Conservation (phyloP, 225 moss, liverwort and hornwort species). For the Sphagnum contortum region DNA sequence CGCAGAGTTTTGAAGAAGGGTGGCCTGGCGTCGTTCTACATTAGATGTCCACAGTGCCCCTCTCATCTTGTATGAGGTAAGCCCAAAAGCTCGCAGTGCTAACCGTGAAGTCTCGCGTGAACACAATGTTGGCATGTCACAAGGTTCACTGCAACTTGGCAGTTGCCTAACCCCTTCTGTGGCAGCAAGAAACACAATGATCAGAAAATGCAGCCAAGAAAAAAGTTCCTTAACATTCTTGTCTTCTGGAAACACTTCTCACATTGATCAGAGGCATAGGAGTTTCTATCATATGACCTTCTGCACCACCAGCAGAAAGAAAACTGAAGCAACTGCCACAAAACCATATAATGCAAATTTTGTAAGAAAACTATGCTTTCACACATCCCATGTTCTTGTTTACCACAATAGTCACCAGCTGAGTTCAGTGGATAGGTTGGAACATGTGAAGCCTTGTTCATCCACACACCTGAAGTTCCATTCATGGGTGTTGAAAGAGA, state of each 20-base stretch:
- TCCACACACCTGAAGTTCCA: slow-evolving; percentile 18
- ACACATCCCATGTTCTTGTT: background rate
- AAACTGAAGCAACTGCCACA: background rate
- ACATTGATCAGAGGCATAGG: too few relatives aligned
- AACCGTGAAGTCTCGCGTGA: slow-evolving; percentile 9
- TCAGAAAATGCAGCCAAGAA: too few relatives aligned
- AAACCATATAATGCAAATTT: background rate
- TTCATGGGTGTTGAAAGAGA: slow-evolving; percentile 28
- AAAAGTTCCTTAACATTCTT: slow-evolving; percentile 4
- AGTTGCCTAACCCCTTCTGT: background rate
- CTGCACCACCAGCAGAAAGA: too few relatives aligned
- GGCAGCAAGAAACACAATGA: too few relatives aligned
- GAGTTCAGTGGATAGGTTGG: too few relatives aligned
- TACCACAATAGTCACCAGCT: background rate
- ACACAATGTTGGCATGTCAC: slow-evolving; percentile 5
- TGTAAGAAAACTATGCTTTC: background rate
- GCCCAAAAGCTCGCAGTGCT: slow-evolving; percentile 31
- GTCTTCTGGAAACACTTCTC: too few relatives aligned
- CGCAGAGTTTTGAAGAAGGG: slow-evolving; percentile 16
- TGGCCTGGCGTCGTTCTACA: slow-evolving; percentile 7
- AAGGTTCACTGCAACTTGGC: slow-evolving; percentile 5
- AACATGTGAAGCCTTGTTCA: too few relatives aligned
- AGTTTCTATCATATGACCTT: too few relatives aligned
- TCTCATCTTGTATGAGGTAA: slow-evolving; percentile 44
- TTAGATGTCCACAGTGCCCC: slow-evolving; percentile 36